Conservation (phyloP, 1,284 basidiomycete genomes). For the Omphalotus olearius region DNA sequence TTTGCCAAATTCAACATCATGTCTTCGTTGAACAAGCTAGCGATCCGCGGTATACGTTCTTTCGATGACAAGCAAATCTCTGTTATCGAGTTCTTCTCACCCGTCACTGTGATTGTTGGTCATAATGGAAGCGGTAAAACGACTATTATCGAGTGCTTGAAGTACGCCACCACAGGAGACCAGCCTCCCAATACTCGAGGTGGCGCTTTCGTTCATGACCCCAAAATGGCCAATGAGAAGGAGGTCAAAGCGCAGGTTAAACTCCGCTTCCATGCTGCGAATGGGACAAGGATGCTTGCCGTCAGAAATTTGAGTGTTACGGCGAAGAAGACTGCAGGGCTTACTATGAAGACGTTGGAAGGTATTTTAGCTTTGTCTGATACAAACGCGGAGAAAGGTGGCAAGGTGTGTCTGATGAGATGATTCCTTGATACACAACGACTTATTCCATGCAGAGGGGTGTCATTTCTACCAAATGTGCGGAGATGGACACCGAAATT, state of each 20-base stretch:
- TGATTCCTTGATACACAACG: not conserved
- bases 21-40: conserved; percentile 86
- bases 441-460: conserved; percentile 52
- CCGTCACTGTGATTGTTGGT: conserved; percentile 97
- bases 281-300: conserved; percentile 86
- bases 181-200: conserved; percentile 97
- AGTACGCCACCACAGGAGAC: conserved; percentile 98
- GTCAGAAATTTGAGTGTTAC: conserved; percentile 92
- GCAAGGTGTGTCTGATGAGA: conserved; percentile 55
- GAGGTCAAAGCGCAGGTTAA: conserved; percentile 99
- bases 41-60: conserved; percentile 83
- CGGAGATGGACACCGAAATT: conserved; percentile 94
- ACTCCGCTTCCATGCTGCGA: conserved; percentile 88
- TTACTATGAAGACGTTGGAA: conserved; percentile 98
- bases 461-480: conserved; percentile 92
- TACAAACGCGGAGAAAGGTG: conserved; percentile 59
- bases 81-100: conserved; percentile 96
- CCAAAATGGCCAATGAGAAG: conserved; percentile 98
- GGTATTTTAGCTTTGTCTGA: conserved; percentile 81
- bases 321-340: conserved; percentile 80
- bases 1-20: conserved; percentile 35
- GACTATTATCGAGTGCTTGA: conserved; percentile 98
- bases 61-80: conserved; percentile 94
- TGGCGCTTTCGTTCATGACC: conserved; percentile 97
- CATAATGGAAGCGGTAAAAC: conserved; percentile 99